phyloP scores from a whole-genome alignment of 83 land plant species.

The Larix sibirica region DNA sequence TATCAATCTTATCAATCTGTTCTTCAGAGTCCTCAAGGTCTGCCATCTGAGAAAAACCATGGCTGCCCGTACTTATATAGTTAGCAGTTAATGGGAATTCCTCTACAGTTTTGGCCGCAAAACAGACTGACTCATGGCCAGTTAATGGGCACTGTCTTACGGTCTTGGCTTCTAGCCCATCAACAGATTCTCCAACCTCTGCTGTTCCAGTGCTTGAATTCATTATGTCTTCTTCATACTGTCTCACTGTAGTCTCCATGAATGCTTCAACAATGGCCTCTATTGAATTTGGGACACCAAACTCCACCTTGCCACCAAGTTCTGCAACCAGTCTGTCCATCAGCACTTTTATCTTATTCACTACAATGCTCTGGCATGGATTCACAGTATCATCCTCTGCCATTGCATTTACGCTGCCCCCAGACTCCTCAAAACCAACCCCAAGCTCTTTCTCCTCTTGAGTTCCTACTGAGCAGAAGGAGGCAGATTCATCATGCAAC shows the following conservation, averaged over 20 bases:
- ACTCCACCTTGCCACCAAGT: constrained; percentile 7
- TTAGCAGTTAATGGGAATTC: neutral
- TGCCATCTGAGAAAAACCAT: neutral
- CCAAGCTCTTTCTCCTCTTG: neutral
- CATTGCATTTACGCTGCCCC: neutral
- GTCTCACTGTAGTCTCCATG: neutral
- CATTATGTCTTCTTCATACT: constrained; percentile 5
- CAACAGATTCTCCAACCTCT: neutral
- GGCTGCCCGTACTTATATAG: neutral
- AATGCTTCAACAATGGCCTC: constrained; percentile 10
- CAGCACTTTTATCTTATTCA: neutral
- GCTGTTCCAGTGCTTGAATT: constrained; percentile 6
- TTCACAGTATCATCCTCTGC: neutral
- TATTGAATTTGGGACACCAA: neutral
- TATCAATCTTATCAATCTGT: neutral
- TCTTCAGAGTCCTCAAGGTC: neutral
- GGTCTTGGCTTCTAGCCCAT: constrained; percentile 3
- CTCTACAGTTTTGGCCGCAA: neutral
- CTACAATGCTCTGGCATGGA: constrained; percentile 11
- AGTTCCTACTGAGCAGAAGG: neutral
- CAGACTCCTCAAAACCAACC: neutral
- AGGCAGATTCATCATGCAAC: neutral
- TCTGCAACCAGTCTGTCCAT: constrained; percentile 10
- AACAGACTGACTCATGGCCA: neutral
- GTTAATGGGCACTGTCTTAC: neutral